Evolutionary conservation across 1,284 basidiomycete species (phyloP).

Genomic region (Mrakiaceae sp.): DNA sequence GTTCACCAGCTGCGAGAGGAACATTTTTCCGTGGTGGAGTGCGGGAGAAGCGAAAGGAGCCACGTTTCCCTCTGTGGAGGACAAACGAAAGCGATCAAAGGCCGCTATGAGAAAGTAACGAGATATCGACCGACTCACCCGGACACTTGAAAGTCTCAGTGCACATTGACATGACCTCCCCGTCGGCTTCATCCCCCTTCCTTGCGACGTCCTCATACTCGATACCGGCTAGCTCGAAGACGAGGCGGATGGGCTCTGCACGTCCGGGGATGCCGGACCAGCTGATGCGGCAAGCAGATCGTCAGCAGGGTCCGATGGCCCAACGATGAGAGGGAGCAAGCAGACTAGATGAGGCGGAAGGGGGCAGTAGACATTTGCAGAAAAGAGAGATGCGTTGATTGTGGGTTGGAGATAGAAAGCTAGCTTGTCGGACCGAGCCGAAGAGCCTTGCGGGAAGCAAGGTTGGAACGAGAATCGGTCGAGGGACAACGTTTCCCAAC

Average conservation of each 20-base stretch:
- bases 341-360: no score
- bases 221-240: conserved; percentile 37
- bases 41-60: conserved; percentile 32
- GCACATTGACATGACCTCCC: neutral
- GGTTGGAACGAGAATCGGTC: no score
- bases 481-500: no score
- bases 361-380: no score
- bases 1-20: conserved; percentile 22
- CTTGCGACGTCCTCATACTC: conserved; percentile 34
- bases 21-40: conserved; percentile 20
- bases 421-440: no score
- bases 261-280: conserved; percentile 35
- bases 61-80: conserved; percentile 17
- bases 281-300: no score
- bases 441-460: no score
- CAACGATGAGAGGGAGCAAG: no score
- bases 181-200: conserved; percentile 8
- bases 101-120: neutral
- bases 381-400: no score
- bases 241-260: conserved; percentile 41
- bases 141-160: neutral
- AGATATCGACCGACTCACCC: neutral
- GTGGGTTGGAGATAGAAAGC: no score
- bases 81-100: neutral
- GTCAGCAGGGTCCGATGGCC: no score